A percentile compares a stretch with the other conserved stretches of the same genome.
phyloP scores from a whole-genome alignment of 2,329 filamentous ascomycete species.

The Fusarium sp. region DNA sequence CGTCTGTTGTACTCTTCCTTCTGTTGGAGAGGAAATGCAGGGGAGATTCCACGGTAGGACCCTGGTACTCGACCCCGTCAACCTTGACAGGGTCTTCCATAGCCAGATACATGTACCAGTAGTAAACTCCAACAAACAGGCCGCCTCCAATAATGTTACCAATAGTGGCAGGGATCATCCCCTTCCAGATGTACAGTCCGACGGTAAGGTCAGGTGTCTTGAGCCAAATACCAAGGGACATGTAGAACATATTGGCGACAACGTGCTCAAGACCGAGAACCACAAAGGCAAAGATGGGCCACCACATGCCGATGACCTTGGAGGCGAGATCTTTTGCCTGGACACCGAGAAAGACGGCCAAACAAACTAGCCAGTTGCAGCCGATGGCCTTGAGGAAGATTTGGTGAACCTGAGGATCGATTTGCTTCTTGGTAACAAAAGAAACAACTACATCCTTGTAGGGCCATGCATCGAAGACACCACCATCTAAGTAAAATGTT shows the following conservation, averaged over 20 bases:
- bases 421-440: constrained; percentile 63
- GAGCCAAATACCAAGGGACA: constrained; percentile 65
- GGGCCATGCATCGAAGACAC: constrained; percentile 58
- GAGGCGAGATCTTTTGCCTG: constrained; percentile 65
- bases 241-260: constrained; percentile 69
- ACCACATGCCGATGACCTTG: constrained; percentile 69
- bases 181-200: constrained; percentile 69
- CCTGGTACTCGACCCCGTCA: constrained; percentile 30
- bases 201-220: constrained; percentile 59
- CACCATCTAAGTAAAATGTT: constrained; percentile 53
- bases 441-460: constrained; percentile 60
- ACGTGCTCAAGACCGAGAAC: constrained; percentile 68
- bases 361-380: constrained; percentile 70
- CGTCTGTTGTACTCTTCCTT: constrained; percentile 26
- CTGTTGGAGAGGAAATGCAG: constrained; percentile 21
- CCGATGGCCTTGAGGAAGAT: constrained; percentile 69
- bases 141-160: constrained; percentile 68
- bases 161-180: constrained; percentile 64
- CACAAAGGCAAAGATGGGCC: constrained; percentile 68
- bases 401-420: constrained; percentile 63
- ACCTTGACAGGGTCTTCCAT: constrained; percentile 27
- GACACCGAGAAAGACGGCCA: constrained; percentile 63
- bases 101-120: constrained; percentile 45
- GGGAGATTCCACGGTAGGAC: constrained; percentile 11
- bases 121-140: constrained; percentile 62